Conservation (phyloP, 768 basidiomycete genomes). For the Macrolepiota albuminosa region DNA sequence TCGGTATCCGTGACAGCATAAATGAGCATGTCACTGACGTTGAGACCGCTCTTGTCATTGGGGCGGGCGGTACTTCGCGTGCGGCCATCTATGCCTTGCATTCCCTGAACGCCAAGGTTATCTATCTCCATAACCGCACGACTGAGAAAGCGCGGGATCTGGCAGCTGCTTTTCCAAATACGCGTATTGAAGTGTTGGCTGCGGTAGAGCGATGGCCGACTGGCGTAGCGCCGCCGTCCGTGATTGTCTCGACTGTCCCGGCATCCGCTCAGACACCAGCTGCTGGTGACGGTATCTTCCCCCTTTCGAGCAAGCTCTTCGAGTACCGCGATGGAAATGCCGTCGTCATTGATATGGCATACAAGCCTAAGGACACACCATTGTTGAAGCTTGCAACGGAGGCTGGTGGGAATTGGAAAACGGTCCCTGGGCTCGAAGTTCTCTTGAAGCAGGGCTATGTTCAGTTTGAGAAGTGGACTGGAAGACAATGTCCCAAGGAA, state of each 20-base stretch:
- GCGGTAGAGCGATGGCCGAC: conserved; percentile 50
- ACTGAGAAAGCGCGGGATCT: conserved; percentile 65
- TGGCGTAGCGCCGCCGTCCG: conserved; percentile 45
- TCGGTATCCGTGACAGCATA: conserved; percentile 70
- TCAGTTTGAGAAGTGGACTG: conserved; percentile 84
- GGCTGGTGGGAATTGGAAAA: conserved; percentile 52
- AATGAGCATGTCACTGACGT: conserved; percentile 34
- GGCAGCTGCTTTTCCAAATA: conserved; percentile 59
- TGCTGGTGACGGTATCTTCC: conserved; percentile 29
- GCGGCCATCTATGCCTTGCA: conserved; percentile 91
- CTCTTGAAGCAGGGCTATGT: conserved; percentile 85
- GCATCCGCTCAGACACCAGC: conserved; percentile 49
- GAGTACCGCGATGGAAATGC: conserved; percentile 39
- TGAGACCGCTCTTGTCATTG: conserved; percentile 75
- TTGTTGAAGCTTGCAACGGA: conserved; percentile 63
- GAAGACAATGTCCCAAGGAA: conserved; percentile 49
- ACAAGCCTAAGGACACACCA: conserved; percentile 83
- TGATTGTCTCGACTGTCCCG: conserved; percentile 90
- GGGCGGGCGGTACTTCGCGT: conserved; percentile 92
- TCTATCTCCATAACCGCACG: conserved; percentile 91
- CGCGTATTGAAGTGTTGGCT: conserved; percentile 56
- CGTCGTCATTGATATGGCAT: conserved; percentile 94
- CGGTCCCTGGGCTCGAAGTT: conserved; percentile 78
- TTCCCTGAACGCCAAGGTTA: conserved; percentile 55
- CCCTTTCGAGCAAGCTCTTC: conserved; percentile 57